A percentile compares a stretch with the other conserved stretches of the same genome.
Evolutionary conservation across 495 filamentous ascomycete genomes (phyloP).

Genomic region (Penicillium lividum): DNA sequence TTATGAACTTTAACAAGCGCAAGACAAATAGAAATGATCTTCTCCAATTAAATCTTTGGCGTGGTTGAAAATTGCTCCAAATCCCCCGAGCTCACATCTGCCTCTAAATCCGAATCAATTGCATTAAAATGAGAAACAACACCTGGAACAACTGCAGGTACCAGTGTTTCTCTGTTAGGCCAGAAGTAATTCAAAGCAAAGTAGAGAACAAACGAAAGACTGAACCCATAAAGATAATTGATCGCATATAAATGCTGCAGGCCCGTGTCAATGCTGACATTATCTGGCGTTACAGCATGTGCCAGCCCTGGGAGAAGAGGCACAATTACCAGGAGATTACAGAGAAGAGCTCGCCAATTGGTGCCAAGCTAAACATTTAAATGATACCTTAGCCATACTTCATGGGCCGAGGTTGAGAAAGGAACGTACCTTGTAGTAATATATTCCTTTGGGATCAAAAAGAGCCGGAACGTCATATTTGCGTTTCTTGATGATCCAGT

Average conservation of each 20-base stretch:
- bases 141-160: not conserved
- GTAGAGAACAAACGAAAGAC: constrained; percentile 41
- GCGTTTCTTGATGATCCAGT: constrained; percentile 46
- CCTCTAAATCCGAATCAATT: not conserved
- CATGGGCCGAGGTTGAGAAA: not conserved
- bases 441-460: not conserved
- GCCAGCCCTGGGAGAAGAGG: constrained; percentile 39
- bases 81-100: not conserved
- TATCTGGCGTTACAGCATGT: constrained; percentile 26
- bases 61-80: not conserved
- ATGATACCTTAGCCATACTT: not conserved
- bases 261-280: constrained; percentile 22
- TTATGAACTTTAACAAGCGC: no score
- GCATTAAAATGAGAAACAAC: not conserved
- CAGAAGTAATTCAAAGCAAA: constrained; percentile 15
- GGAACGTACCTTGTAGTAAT: not conserved
- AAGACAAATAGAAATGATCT: no score
- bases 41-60: no score
- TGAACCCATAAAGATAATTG: constrained; percentile 55
- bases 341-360: not conserved
- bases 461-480: constrained; percentile 46
- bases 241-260: constrained; percentile 48
- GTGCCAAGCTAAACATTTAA: not conserved
- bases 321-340: constrained; percentile 1
- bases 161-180: not conserved